Conservation (phyloP, 2,329 filamentous ascomycete genomes). For the Botrytis tulipae region DNA sequence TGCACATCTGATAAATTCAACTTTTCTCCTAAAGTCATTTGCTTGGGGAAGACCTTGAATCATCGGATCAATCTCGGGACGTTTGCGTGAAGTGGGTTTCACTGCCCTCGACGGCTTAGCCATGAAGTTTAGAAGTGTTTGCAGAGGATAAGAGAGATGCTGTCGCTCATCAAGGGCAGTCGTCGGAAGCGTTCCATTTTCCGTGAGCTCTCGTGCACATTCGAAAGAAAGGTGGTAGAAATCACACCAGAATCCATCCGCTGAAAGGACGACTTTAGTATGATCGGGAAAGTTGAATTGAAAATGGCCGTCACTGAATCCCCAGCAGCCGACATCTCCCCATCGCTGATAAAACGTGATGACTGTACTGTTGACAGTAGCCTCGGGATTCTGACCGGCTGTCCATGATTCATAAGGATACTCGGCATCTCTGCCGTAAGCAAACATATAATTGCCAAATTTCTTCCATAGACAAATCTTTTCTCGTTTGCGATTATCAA, state of each 20-base stretch:
- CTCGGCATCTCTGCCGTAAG: constrained; percentile 70
- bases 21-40: constrained; percentile 71
- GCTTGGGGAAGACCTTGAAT: constrained; percentile 64
- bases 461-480: constrained; percentile 69
- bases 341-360: constrained; percentile 81
- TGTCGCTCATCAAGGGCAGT: constrained; percentile 69
- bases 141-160: constrained; percentile 68
- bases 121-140: constrained; percentile 69
- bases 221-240: constrained; percentile 75
- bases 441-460: constrained; percentile 72
- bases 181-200: constrained; percentile 65
- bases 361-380: constrained; percentile 46
- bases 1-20: constrained; percentile 68
- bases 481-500: constrained; percentile 64
- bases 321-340: constrained; percentile 78
- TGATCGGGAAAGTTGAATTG: constrained; percentile 89
- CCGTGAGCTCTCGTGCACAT: constrained; percentile 63
- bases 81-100: constrained; percentile 50
- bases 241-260: constrained; percentile 71
- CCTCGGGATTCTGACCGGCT: constrained; percentile 24
- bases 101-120: constrained; percentile 48
- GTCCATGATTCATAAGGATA: constrained; percentile 48
- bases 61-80: constrained; percentile 59
- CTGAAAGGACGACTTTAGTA: constrained; percentile 77
- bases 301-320: constrained; percentile 75